Evolutionary conservation across 2,329 filamentous ascomycete species (phyloP), one percentile per base, ranked within the genome.

Genomic region (Colletotrichum orbiculare): DNA sequence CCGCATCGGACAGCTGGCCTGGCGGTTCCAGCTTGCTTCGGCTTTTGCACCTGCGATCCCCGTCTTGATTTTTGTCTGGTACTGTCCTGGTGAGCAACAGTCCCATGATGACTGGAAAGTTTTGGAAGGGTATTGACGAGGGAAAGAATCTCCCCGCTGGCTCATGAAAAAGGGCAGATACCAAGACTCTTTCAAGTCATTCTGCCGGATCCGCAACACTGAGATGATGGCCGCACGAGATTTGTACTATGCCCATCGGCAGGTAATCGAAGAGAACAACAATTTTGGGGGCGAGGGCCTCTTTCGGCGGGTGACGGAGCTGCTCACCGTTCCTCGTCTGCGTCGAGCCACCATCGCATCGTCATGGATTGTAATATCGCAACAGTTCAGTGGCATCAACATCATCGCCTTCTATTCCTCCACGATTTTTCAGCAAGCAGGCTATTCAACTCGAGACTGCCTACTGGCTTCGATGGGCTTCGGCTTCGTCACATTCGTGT

Each of bases 121-220:
- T 25, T 25, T 25, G 25, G 4, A 5, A 25, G 25, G 4, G 25
- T 5, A 3, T 39, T 48, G 34, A 39, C 2, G 1, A 17, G 13
- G 4, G 4, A 12, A 5, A 7, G 87, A 90, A 72, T 88, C 85
- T 5, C 87, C 87, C 0, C 83, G 87, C 65, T 89, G 87, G 86
- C 80, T 83, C 55, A 87, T 89, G 83, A 88, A 91, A 75, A 90
- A 91, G 74, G 81, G 82, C 17, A 81, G 83, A 46, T 88, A 89
- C 69, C 70, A 72, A 8, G 79, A 89, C 4, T 90, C 90, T 2
- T 92, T 86, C 77, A 75, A 79, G 1, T 84, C 86, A 0, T 79
- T 89, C 69, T 52, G 74, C 2, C 72, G 77, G 34, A 82, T 89
- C 5, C 84, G 87, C 8, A 79, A 83, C 68, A 78, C 84, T 42